Base-by-base conservation (phyloP, 2,329 filamentous ascomycete genomes). In the Aureobasidium sp. region DNA sequence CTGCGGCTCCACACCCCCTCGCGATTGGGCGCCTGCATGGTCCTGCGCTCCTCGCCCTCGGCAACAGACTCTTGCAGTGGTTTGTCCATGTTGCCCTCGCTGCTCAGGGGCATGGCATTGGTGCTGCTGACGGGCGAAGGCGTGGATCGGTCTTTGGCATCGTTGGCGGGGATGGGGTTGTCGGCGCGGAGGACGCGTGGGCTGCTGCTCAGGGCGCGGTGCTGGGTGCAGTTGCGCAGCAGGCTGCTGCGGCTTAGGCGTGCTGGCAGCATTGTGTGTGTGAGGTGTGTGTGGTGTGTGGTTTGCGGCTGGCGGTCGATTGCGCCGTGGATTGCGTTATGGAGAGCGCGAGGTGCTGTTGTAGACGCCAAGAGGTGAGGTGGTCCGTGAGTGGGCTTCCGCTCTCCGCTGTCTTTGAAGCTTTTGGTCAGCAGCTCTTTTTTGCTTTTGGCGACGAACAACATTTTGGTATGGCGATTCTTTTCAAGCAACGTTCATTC, bases 11-110 rank as follows among this genome's bases (percentile, higher is more conserved):
- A 99, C 62, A 90, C 82, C 6, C 77, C 83, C 62, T 80, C 77
- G 64, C 91, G 84, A 79, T 99, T 99, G 23, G 94, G 94, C 33
- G 93, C 90, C 79, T 99, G 94, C 74, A 80, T 75, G 60, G 81
- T 76, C 64, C 84, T 79, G 68, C 78, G 75, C 62, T 79, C 72
- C 74, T 87, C 84, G 21, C 74, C 82, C 50, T 77, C 74, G 63
- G 78, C 77, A 6, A 79, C 75, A 43, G 73, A 74, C 71, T 88
- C 85, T 69, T 82, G 77, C 62, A 87, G 67, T 1, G 78, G 70
- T 42, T 74, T 72, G 67, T 85, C 82, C 64, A 75, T 74, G n/a
- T 73, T 71, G 38, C 77, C 77, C 60, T 73, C 76, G 64, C 74
- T 78, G 65, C 66, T 80, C 64, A 72, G 81, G 68, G 84, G 79